Percentiles rank a stretch among this genome's conserved stretches.
These are phyloP conservation scores for Capsicum rhomboideum DNA, from an alignment of 257 asterid genomes.

Conservation along the genomic window DNA sequence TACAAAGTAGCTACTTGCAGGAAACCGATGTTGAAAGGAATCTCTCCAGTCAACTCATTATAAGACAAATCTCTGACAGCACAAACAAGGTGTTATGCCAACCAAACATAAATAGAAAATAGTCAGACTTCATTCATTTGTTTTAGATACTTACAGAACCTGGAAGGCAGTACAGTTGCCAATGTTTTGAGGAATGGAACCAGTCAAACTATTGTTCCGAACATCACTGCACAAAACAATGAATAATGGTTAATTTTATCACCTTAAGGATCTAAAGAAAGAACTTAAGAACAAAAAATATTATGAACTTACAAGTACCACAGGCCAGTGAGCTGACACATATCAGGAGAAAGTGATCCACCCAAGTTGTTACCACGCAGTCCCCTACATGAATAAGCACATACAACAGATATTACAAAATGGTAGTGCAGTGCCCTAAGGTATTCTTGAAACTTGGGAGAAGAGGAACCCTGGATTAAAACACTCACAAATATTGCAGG, in stretches of 20 bases:
- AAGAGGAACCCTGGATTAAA: not conserved
- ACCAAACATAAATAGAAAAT: not conserved
- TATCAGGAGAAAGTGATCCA: slow-evolving; percentile 83
- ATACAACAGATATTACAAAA: not conserved
- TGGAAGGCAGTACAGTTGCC: slow-evolving; percentile 98
- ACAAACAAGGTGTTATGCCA: not conserved
- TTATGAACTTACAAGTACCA: slow-evolving; percentile 90
- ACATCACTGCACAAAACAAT: slow-evolving; percentile 59
- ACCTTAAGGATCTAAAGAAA: not conserved
- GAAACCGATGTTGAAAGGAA: slow-evolving; percentile 94
- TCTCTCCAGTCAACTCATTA: slow-evolving; percentile 67
- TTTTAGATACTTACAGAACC: slow-evolving; percentile 80
- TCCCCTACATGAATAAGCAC: slow-evolving; percentile 36
- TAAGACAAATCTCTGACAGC: slow-evolving; percentile 83
- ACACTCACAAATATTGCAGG: slow-evolving; percentile 77
- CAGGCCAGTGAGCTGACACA: slow-evolving; percentile 90
- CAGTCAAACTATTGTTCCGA: slow-evolving; percentile 85
- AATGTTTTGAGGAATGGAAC: slow-evolving; percentile 68
- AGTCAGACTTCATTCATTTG: no score
- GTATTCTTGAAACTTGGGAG: not conserved
- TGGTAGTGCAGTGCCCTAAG: not conserved
- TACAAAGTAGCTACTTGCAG: slow-evolving; percentile 98
- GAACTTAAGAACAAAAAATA: not conserved
- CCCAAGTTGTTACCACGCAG: slow-evolving; percentile 80
- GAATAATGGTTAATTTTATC: not conserved